Evolutionary conservation across 768 basidiomycete genomes (phyloP).

Genomic region (Megacollybia marginata): DNA sequence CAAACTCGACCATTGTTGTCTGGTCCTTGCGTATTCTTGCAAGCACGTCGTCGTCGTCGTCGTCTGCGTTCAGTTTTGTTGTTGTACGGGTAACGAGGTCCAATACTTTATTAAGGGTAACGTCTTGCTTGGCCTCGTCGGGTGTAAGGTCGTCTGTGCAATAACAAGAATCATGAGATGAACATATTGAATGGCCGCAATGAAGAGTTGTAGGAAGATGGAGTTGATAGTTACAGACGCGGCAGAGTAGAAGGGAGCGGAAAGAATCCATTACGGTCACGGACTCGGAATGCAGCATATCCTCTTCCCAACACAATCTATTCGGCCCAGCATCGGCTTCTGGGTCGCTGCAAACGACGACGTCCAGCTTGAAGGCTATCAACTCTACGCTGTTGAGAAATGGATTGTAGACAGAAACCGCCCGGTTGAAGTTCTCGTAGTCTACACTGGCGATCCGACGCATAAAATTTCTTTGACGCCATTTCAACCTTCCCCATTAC

Average conservation of each 20-base stretch:
- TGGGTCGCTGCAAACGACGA: conserved; percentile 16
- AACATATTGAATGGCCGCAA: conserved; percentile 83
- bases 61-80: conserved; percentile 12
- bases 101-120: conserved; percentile 52
- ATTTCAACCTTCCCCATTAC: conserved; percentile 35
- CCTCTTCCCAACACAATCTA: not conserved
- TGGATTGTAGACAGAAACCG: conserved; percentile 70
- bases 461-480: conserved; percentile 63
- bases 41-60: conserved; percentile 28
- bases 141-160: conserved; percentile 17
- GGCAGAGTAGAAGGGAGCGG: conserved; percentile 41
- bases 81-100: conserved; percentile 26
- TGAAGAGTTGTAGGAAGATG: conserved; percentile 48
- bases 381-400: conserved; percentile 83
- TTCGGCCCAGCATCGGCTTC: not conserved
- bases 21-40: conserved; percentile 25
- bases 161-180: conserved; percentile 32
- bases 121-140: conserved; percentile 33
- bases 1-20: conserved; percentile 28
- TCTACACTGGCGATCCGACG: conserved; percentile 68
- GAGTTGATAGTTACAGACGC: conserved; percentile 40
- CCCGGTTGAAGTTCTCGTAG: conserved; percentile 54
- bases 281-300: not conserved
- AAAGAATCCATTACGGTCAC: conserved; percentile 7
- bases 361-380: conserved; percentile 54